phyloP scores from a whole-genome alignment of 768 basidiomycete species.

The Serendipita vermifera region DNA sequence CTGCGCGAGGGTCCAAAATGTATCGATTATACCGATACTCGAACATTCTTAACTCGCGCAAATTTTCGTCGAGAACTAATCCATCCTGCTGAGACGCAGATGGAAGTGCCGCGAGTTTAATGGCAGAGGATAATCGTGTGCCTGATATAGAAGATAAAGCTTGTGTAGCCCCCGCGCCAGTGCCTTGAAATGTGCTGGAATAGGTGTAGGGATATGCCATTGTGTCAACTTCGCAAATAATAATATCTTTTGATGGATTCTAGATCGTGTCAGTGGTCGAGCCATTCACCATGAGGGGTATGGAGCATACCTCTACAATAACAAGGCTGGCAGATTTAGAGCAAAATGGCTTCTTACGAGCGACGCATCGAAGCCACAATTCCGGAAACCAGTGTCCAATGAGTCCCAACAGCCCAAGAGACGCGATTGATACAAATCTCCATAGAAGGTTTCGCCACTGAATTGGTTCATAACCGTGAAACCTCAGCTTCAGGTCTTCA shows the following conservation, averaged over 20 bases:
- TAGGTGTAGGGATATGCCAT: slow-evolving; percentile 65
- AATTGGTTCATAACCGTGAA: slow-evolving; percentile 71
- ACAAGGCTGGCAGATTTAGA: slow-evolving; percentile 58
- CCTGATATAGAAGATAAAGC: not conserved
- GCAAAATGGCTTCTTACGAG: slow-evolving; percentile 71
- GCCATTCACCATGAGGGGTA: not conserved
- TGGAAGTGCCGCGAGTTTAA: not conserved
- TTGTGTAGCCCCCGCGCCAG: not conserved
- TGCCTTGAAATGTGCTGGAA: slow-evolving; percentile 60
- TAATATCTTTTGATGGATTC: slow-evolving; percentile 75
- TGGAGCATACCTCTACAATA: slow-evolving; percentile 75
- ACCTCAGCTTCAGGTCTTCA: slow-evolving; percentile 78
- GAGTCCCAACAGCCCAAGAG: slow-evolving; percentile 60
- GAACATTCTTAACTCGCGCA: slow-evolving; percentile 49
- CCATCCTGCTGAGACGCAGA: not conserved
- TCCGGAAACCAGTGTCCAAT: slow-evolving; percentile 90
- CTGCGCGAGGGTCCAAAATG: slow-evolving; percentile 70
- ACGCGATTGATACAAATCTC: slow-evolving; percentile 52
- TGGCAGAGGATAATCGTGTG: not conserved
- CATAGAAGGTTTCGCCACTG: slow-evolving; percentile 53
- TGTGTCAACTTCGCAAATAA: slow-evolving; percentile 55
- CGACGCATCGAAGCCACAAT: slow-evolving; percentile 80
- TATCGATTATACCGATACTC: slow-evolving; percentile 92
- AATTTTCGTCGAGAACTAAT: slow-evolving; percentile 22
- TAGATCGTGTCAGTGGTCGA: slow-evolving; percentile 29